phyloP scores from a whole-genome alignment of 192 early-diverging fungal genomes.

The Coemansia sp. region DNA sequence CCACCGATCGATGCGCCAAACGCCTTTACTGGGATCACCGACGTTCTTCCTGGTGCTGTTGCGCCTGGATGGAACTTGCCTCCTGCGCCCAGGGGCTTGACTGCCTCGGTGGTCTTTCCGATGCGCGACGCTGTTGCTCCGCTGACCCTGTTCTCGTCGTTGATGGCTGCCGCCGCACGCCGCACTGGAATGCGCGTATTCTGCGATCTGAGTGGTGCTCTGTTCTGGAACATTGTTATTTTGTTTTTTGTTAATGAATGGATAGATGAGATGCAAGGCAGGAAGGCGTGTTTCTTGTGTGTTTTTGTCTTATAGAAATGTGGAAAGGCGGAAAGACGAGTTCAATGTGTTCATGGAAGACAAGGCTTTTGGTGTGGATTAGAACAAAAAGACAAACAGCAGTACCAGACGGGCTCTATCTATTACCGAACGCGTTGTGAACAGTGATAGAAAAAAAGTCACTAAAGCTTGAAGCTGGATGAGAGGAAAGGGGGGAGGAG shows the following conservation, averaged over 20 bases:
- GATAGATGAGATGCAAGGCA: neutral
- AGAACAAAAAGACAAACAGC: too few relatives aligned
- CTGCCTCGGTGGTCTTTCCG: constrained; percentile 8
- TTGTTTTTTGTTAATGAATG: neutral
- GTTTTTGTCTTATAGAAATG: neutral
- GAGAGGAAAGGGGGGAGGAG: neutral
- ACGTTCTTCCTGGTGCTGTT: neutral
- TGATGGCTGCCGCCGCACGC: constrained; percentile 18
- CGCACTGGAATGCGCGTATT: constrained; percentile 41
- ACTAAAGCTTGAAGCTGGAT: too few relatives aligned
- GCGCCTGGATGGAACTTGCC: constrained; percentile 11
- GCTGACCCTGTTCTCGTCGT: constrained; percentile 45
- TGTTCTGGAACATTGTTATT: constrained; percentile 48
- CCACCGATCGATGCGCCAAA: constrained; percentile 13
- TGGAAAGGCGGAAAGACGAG: too few relatives aligned
- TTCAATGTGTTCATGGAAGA: too few relatives aligned
- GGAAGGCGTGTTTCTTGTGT: too few relatives aligned
- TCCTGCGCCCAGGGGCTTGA: constrained; percentile 8
- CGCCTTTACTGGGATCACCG: constrained; percentile 16
- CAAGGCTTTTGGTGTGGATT: too few relatives aligned
- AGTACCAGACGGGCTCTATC: neutral
- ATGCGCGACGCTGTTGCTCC: constrained; percentile 2
- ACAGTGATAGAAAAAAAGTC: neutral
- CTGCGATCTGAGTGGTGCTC: constrained; percentile 16
- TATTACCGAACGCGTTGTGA: too few relatives aligned